Evolutionary conservation across 495 filamentous ascomycete genomes (phyloP).

Genomic region (Tuber melanosporum): DNA sequence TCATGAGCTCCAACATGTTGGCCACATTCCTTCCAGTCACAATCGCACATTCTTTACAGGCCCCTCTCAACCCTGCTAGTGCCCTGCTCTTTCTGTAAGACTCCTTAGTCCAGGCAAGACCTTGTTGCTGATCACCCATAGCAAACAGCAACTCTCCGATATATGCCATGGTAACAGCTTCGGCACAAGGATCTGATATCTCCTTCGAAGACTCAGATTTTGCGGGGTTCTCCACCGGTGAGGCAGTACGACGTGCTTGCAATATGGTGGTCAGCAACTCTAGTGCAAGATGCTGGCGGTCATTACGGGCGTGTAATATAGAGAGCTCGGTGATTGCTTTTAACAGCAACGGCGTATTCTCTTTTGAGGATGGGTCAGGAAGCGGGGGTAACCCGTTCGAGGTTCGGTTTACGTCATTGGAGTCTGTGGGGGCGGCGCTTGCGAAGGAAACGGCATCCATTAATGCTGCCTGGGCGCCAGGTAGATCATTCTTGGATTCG

Average conservation of each 20-base stretch:
- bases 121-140: conserved; percentile 51
- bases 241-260: conserved; percentile 54
- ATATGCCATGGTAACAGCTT: conserved; percentile 77
- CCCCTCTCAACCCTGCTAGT: conserved; percentile 51
- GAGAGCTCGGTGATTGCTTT: conserved; percentile 68
- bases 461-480: conserved; percentile 15
- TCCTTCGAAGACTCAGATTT: conserved; percentile 57
- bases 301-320: conserved; percentile 63
- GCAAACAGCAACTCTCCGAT: conserved; percentile 92
- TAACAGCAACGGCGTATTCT: conserved; percentile 58
- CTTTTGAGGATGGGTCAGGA: background rate
- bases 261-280: conserved; percentile 83
- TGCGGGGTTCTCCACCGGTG: conserved; percentile 42
- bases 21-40: conserved; percentile 69
- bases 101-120: conserved; percentile 70
- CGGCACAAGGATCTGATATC: conserved; percentile 61
- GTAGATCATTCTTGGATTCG: conserved; percentile 13
- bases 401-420: background rate
- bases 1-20: conserved; percentile 59
- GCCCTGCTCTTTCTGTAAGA: conserved; percentile 44
- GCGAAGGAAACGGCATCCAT: conserved; percentile 10
- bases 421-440: background rate
- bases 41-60: conserved; percentile 65
- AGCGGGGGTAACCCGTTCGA: conserved; percentile 5
- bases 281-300: conserved; percentile 58